Conservation (phyloP, 2,329 filamentous ascomycete species). For the Aureobasidium zeae region DNA sequence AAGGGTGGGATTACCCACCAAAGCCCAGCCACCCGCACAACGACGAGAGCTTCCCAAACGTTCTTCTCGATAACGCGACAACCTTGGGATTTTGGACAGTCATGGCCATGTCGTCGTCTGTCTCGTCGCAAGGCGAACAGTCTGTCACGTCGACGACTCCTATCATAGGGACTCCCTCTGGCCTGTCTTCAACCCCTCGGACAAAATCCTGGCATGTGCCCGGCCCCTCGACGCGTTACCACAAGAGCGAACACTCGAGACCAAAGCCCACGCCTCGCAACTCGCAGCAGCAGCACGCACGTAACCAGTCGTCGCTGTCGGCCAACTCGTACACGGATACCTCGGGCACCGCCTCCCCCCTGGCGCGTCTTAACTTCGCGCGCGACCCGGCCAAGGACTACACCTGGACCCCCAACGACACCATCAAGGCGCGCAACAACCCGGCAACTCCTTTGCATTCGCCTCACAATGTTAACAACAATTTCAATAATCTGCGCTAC, state of each 20-base stretch:
- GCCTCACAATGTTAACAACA: constrained; percentile 10
- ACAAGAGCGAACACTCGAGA: constrained; percentile 21
- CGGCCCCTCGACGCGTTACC: constrained; percentile 27
- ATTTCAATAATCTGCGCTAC: constrained; percentile 16
- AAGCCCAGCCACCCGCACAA: constrained; percentile 3
- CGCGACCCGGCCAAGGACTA: constrained; percentile 13
- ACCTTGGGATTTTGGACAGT: constrained; percentile 8
- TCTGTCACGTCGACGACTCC: constrained; percentile 17
- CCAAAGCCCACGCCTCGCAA: constrained; percentile 10
- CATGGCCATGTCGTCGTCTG: constrained; percentile 15
- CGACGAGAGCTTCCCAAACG: constrained; percentile 12
- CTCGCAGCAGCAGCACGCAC: constrained; percentile 1
- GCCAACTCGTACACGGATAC: constrained; percentile 5
- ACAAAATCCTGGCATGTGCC: constrained; percentile 25
- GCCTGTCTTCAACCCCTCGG: constrained; percentile 15
- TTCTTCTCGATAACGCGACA: constrained; percentile 10
- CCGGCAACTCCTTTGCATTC: constrained; percentile 18
- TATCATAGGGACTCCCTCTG: not conserved
- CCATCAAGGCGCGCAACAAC: constrained; percentile 15
- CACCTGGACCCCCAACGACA: constrained; percentile 4
- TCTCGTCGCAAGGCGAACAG: not conserved
- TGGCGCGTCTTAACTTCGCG: constrained; percentile 16
- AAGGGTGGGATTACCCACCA: not conserved
- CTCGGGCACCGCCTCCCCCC: constrained; percentile 11
- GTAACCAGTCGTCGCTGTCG: constrained; percentile 11